Evolutionary conservation across 306 rosid species (phyloP).

Genomic region (Calophaca sinica): DNA sequence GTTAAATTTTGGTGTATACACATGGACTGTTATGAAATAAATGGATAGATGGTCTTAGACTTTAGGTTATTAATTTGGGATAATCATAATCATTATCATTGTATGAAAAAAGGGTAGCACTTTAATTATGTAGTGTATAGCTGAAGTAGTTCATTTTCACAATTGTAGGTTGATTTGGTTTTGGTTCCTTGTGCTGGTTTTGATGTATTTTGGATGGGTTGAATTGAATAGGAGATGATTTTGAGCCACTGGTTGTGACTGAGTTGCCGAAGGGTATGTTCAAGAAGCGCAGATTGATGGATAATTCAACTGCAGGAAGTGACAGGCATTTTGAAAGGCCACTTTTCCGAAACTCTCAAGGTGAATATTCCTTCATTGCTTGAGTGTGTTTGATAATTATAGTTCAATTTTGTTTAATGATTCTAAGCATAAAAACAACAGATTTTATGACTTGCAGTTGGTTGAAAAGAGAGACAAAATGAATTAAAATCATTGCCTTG

Average conservation of each 20-base stretch:
- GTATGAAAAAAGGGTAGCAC: neutral
- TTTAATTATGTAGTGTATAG: neutral
- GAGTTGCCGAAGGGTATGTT: slow-evolving; percentile 57
- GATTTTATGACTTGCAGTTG: neutral
- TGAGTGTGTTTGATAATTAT: neutral
- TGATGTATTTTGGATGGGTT: slow-evolving; percentile 17
- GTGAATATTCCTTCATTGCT: slow-evolving; percentile 45
- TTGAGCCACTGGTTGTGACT: slow-evolving; percentile 66
- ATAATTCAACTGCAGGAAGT: slow-evolving; percentile 39
- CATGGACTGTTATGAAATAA: neutral
- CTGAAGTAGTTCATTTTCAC: neutral
- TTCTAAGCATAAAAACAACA: neutral
- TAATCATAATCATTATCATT: neutral
- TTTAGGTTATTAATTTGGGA: neutral
- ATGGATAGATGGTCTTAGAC: neutral
- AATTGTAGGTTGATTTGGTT: slow-evolving; percentile 5
- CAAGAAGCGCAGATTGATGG: slow-evolving; percentile 56
- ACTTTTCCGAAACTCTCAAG: slow-evolving; percentile 49
- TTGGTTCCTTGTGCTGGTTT: neutral
- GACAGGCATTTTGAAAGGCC: slow-evolving; percentile 44
- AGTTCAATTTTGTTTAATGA: slow-evolving; percentile 4
- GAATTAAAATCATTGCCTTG: neutral
- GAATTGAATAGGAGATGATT: slow-evolving; percentile 49
- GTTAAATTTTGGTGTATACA: neutral
- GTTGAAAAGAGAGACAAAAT: neutral